These are phyloP conservation scores for Glycine tomentella DNA, from an alignment of 306 rosid species.

Conservation along the genomic window DNA sequence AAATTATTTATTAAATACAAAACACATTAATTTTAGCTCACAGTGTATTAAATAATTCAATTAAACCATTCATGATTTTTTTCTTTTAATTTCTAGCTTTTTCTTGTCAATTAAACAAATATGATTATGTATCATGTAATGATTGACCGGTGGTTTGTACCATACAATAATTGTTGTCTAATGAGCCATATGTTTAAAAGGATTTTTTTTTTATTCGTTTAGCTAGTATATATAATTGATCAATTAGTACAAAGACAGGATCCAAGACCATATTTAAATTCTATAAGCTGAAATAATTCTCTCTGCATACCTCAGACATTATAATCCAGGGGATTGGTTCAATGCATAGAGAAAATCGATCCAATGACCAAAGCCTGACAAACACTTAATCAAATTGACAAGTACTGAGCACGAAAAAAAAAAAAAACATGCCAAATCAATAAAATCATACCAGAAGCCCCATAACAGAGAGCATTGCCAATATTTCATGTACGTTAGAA, in stretches of 20 bases:
- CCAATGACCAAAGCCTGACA: constrained; percentile 63
- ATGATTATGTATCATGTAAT: too few relatives aligned
- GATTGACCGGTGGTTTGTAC: too few relatives aligned
- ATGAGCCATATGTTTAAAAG: too few relatives aligned
- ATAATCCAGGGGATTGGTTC: constrained; percentile 86
- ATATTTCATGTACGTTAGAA: constrained; percentile 45
- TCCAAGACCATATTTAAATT: not conserved
- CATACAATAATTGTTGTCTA: too few relatives aligned
- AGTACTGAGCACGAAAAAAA: not conserved
- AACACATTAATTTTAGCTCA: too few relatives aligned
- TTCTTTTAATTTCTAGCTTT: too few relatives aligned
- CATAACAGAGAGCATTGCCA: constrained; percentile 54
- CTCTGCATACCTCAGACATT: constrained; percentile 78
- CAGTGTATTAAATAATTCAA: too few relatives aligned
- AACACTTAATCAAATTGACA: constrained; percentile 26
- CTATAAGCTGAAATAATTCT: not conserved
- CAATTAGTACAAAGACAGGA: not conserved
- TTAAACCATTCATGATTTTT: too few relatives aligned
- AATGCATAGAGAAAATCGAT: constrained; percentile 67
- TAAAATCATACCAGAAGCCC: constrained; percentile 73
- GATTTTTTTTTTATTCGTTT: too few relatives aligned
- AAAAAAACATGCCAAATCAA: not conserved
- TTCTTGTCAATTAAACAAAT: too few relatives aligned
- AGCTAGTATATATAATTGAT: too few relatives aligned
- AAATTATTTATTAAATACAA: too few relatives aligned